Evolutionary conservation across 306 rosid species (phyloP).

Genomic region (Cicer bijugum): DNA sequence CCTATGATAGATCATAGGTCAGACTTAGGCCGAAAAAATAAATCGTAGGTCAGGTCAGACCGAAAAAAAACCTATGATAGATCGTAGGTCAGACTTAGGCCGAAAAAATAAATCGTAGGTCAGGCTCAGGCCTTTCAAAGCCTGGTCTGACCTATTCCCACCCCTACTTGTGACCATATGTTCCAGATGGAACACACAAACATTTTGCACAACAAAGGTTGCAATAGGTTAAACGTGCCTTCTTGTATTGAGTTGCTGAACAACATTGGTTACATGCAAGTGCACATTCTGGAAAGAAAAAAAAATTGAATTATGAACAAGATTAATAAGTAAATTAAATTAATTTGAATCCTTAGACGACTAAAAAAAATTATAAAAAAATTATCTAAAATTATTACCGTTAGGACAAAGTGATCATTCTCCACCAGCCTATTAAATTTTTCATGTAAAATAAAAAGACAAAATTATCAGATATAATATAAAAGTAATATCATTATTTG

Average conservation of each 20-base stretch:
- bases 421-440: slow-evolving; percentile 27
- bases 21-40: no score
- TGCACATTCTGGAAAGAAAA: neutral
- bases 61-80: no score
- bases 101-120: no score
- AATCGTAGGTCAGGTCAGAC: no score
- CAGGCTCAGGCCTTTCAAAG: no score
- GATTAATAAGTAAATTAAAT: neutral
- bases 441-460: no score
- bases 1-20: no score
- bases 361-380: no score
- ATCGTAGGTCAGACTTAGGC: no score
- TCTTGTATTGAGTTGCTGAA: neutral
- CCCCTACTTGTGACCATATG: slow-evolving; percentile 17
- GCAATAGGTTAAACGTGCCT: slow-evolving; percentile 24
- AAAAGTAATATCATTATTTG: no score
- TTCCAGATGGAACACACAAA: slow-evolving; percentile 15
- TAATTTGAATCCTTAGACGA: neutral
- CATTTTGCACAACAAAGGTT: slow-evolving; percentile 26
- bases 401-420: neutral
- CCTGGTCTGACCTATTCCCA: no score
- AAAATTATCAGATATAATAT: neutral
- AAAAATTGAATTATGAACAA: neutral
- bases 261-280: slow-evolving; percentile 14
- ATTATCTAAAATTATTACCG: neutral